Percentiles rank a stretch among this genome's conserved stretches.
phyloP scores from a whole-genome alignment of 2,329 filamentous ascomycete genomes.

The Pseudogymnoascus sp. region DNA sequence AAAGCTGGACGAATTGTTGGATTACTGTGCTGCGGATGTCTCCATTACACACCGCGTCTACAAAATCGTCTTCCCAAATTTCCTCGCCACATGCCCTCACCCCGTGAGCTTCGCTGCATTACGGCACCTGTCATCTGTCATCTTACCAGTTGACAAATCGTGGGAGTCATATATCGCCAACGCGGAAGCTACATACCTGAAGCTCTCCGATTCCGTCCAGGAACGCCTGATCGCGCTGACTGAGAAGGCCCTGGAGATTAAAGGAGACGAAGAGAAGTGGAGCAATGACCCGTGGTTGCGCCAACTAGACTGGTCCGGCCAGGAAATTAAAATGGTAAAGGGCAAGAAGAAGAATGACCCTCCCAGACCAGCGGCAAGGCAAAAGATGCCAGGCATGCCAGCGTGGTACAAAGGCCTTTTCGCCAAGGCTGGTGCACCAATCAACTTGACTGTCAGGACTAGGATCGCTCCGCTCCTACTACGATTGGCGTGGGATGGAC shows the following conservation, averaged over 20 bases:
- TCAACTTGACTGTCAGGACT: slow-evolving; percentile 76
- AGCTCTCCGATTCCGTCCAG: slow-evolving; percentile 68
- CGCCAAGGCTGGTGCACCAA: slow-evolving; percentile 54
- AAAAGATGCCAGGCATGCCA: slow-evolving; percentile 93
- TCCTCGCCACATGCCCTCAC: slow-evolving; percentile 83
- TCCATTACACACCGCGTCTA: slow-evolving; percentile 90
- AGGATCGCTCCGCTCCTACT: slow-evolving; percentile 80
- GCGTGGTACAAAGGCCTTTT: slow-evolving; percentile 95
- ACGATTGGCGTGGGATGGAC: slow-evolving; percentile 77
- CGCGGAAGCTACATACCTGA: slow-evolving; percentile 76
- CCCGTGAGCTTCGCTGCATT: slow-evolving; percentile 95
- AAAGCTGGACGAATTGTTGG: slow-evolving; percentile 73
- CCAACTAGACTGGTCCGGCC: slow-evolving; percentile 92
- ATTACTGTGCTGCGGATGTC: slow-evolving; percentile 94
- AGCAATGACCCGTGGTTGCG: slow-evolving; percentile 78
- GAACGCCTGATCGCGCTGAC: slow-evolving; percentile 65
- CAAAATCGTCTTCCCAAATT: slow-evolving; percentile 83
- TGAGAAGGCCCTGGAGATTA: slow-evolving; percentile 68
- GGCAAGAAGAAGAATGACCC: slow-evolving; percentile 80
- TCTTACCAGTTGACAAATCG: slow-evolving; percentile 77
- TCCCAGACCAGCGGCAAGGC: slow-evolving; percentile 66
- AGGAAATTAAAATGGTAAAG: slow-evolving; percentile 86
- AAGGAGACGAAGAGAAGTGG: slow-evolving; percentile 61
- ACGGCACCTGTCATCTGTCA: slow-evolving; percentile 85
- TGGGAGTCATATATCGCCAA: slow-evolving; percentile 82